Conservation (phyloP, 495 filamentous ascomycete species). For the Lindgomyces ingoldianus region DNA sequence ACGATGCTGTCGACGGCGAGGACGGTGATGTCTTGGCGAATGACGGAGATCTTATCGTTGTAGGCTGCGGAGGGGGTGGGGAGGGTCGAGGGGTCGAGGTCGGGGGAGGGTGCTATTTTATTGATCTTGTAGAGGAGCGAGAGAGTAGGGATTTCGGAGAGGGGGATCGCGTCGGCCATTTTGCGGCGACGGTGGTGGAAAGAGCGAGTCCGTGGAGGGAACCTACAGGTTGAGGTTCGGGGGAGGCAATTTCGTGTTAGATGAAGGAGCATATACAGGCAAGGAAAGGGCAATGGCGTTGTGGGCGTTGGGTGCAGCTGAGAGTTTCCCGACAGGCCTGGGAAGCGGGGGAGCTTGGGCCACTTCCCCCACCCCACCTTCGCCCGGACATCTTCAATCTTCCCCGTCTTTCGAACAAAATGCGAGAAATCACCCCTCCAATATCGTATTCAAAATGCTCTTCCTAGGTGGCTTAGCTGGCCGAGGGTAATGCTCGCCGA, state of each 20-base stretch:
- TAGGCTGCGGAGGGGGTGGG: constrained; percentile 42
- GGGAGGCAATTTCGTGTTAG: neutral
- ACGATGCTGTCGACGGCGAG: constrained; percentile 82
- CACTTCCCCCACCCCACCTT: neutral
- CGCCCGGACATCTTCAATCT: neutral
- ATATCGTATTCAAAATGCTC: too few relatives aligned
- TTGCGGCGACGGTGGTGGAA: neutral
- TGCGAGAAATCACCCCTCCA: too few relatives aligned
- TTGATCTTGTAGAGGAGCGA: constrained; percentile 61
- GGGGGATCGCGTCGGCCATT: constrained; percentile 38
- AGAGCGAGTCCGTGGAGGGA: neutral
- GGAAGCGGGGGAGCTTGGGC: neutral
- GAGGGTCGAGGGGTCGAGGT: constrained; percentile 16
- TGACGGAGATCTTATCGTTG: constrained; percentile 71
- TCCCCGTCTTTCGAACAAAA: neutral
- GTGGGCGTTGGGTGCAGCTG: neutral
- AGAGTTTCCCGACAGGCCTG: too few relatives aligned
- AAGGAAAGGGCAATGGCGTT: neutral
- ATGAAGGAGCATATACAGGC: neutral
- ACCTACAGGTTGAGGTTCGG: neutral
- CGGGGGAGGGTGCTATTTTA: constrained; percentile 23
- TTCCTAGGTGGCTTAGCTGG: too few relatives aligned
- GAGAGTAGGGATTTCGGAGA: constrained; percentile 66
- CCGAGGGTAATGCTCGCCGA: too few relatives aligned
- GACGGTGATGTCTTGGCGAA: constrained; percentile 80